Evolutionary conservation across 805 yeast species (phyloP), one percentile per base, ranked within the genome.

Genomic region (Saccharomyces cerevisiae): DNA sequence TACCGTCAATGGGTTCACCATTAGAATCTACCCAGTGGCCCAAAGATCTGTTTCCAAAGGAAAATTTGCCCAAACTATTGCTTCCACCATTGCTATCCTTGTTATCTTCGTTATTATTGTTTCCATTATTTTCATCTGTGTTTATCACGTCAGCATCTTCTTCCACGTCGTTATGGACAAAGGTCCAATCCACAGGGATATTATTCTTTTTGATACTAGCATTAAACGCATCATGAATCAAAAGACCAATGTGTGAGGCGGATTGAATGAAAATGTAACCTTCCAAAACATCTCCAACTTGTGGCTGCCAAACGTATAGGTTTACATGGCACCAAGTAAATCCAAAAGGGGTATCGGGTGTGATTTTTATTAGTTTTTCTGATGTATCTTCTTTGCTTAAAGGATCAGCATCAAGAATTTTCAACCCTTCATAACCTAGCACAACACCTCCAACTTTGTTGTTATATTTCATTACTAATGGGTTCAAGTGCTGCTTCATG

Each of bases 251-350:
- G 68, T 94, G 99, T 6, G 96, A 85, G 17, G 96, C 96, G 2
- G 96, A 85, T 74, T 92, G 97, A 81, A 92, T 84, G 73, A 89
- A 89, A 53, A 86, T 79, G 76, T 83, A 79, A 11, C 99, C 99
- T 69, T 91, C 95, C 21, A 94, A 72, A 1, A 78, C 73, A 66
- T 94, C 97, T 3, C 96, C 97, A n/a, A 82, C 75, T 62, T 81
- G 81, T 4, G 99, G 99, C 63, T 79, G 82, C 98, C 99, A 94
- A 50, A 90, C 80, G 53, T 89, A 76, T 49, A 94, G 76, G 52
- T 89, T 94, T 8, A 86, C 95, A 3, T 81, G 73, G 48, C 89
- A 78, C 98, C 99, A 94, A 51, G 87, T 67, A 70, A 87, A 94
- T 29, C 92, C 79, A 68, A 91, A 92, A 26, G 99, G 97, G 24